Percentiles rank a stretch among this genome's conserved stretches.
phyloP scores from a whole-genome alignment of 169 alveolate species.

The Eimeria zaria region DNA sequence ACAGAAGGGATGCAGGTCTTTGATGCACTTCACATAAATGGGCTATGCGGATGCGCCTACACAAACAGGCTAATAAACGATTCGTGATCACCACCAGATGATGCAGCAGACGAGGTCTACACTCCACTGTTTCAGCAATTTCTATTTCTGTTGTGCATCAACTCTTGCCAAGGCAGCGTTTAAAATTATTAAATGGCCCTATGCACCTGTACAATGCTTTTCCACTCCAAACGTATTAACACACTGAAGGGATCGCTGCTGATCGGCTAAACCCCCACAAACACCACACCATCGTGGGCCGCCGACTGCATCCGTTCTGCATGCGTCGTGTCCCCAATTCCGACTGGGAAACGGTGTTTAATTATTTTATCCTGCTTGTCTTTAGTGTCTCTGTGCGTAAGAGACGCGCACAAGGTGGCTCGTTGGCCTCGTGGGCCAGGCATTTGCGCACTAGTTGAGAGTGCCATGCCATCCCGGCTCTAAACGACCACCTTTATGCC shows the following conservation, averaged over 20 bases:
- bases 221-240: not conserved
- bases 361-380: slow-evolving; percentile 1
- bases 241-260: slow-evolving; percentile 10
- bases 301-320: slow-evolving; percentile 62
- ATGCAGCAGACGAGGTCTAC: not conserved
- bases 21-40: not conserved
- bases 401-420: slow-evolving; percentile 58
- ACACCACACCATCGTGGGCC: slow-evolving; percentile 81
- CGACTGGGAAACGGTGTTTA: not conserved
- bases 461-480: slow-evolving; percentile 59
- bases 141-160: slow-evolving; percentile 4
- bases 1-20: not conserved
- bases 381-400: slow-evolving; percentile 16
- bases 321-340: slow-evolving; percentile 53
- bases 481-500: slow-evolving; percentile 37
- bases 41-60: not conserved
- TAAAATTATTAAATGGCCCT: not conserved
- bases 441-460: slow-evolving; percentile 59
- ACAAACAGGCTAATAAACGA: not conserved
- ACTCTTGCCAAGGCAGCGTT: slow-evolving; percentile 14
- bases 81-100: not conserved
- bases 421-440: slow-evolving; percentile 65
- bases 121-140: not conserved
- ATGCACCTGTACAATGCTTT: not conserved
- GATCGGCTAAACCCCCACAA: slow-evolving; percentile 76